Percentiles rank a stretch among this genome's conserved stretches.
These are phyloP conservation scores for Rosa lucieae DNA, from an alignment of 306 rosid genomes.

Conservation along the genomic window DNA sequence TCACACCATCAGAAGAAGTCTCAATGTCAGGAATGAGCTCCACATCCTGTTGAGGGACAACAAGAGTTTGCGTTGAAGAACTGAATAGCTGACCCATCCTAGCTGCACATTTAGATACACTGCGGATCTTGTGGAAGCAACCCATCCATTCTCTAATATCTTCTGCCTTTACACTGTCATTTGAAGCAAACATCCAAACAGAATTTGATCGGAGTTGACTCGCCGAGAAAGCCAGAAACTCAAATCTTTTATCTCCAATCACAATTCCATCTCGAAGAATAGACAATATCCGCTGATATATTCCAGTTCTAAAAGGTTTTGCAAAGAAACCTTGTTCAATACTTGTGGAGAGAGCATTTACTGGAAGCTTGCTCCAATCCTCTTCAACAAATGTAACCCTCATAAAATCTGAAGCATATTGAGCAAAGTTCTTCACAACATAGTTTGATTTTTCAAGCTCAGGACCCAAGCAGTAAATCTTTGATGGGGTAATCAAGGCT, in stretches of 20 bases:
- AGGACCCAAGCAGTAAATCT: constrained; percentile 88
- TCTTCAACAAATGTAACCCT: constrained; percentile 94
- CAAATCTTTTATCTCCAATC: constrained; percentile 75
- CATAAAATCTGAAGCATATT: constrained; percentile 74
- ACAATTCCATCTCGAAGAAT: constrained; percentile 82
- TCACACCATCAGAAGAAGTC: constrained; percentile 52
- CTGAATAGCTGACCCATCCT: constrained; percentile 99
- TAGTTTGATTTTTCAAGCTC: constrained; percentile 92
- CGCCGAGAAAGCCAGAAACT: constrained; percentile 94
- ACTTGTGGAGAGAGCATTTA: constrained; percentile 57
- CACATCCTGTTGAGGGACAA: constrained; percentile 61
- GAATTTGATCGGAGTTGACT: constrained; percentile 91
- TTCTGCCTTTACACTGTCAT: constrained; percentile 68
- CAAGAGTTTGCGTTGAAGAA: constrained; percentile 74
- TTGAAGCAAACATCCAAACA: constrained; percentile 98
- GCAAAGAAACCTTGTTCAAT: constrained; percentile 56
- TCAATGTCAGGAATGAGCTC: constrained; percentile 88
- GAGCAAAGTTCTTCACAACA: constrained; percentile 76
- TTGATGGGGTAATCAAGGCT: constrained; percentile 77
- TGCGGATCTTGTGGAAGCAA: constrained; percentile 73
- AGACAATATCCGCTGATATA: constrained; percentile 64
- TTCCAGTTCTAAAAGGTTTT: constrained; percentile 59
- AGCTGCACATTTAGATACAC: constrained; percentile 92
- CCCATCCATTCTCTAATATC: constrained; percentile 98
- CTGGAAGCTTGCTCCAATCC: constrained; percentile 85